These are phyloP conservation scores for Candida maltosa DNA, from an alignment of 805 yeast genomes.

Conservation along the genomic window DNA sequence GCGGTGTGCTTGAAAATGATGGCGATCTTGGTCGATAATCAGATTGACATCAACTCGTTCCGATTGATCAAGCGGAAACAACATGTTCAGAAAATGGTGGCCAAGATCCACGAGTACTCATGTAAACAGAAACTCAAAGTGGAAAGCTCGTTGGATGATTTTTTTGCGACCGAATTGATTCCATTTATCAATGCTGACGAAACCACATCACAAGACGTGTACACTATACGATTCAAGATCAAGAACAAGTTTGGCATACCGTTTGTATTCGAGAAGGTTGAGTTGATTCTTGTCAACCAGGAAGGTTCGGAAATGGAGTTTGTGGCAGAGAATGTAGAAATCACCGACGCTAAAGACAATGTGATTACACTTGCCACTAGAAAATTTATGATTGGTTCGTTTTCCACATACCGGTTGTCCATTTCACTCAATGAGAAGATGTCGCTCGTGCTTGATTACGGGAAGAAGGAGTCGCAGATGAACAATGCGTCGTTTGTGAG, in stretches of 20 bases:
- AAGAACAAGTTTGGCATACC: constrained; percentile 24
- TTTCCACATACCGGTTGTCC: constrained; percentile 5
- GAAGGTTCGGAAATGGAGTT: constrained; percentile 6
- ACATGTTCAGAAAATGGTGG: constrained; percentile 9
- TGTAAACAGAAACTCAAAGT: constrained; percentile 10
- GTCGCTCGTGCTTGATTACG: constrained; percentile 3
- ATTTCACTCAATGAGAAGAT: constrained; percentile 7
- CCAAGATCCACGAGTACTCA: constrained; percentile 19
- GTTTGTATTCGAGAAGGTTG: constrained; percentile 18
- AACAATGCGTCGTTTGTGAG: constrained; percentile 4
- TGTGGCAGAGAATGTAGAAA: constrained; percentile 4
- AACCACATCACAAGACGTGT: constrained; percentile 23
- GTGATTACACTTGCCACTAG: constrained; percentile 8
- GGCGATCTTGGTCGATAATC: too few species aligned
- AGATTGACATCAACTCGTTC: constrained; percentile 10
- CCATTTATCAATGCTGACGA: constrained; percentile 35
- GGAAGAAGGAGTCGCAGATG: constrained; percentile 1
- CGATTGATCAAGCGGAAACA: constrained; percentile 13
- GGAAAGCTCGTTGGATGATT: constrained; percentile 21
- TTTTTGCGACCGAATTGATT: constrained; percentile 32
- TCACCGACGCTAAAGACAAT: background rate
- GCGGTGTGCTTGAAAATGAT: too few species aligned
- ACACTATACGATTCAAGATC: constrained; percentile 33
- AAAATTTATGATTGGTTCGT: constrained; percentile 11
- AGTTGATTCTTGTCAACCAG: constrained; percentile 14